Conservation (phyloP, 768 basidiomycete species). For the Boletus vermiculosoides region DNA sequence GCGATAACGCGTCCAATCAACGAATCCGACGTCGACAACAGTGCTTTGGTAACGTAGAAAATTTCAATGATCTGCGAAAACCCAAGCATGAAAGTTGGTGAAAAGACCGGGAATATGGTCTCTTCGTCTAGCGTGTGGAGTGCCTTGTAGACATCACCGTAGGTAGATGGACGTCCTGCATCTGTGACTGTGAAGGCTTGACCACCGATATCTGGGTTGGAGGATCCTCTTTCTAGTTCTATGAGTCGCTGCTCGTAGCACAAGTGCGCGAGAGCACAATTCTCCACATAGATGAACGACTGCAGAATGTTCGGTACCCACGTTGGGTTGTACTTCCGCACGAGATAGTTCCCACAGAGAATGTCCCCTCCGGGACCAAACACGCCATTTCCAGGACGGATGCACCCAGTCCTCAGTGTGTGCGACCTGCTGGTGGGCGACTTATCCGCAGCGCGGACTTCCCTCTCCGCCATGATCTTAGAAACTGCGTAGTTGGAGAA, state of each 20-base stretch:
- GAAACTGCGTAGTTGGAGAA: slow-evolving; percentile 79
- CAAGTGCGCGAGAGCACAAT: slow-evolving; percentile 68
- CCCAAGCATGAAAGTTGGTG: slow-evolving; percentile 63
- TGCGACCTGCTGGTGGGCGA: slow-evolving; percentile 28
- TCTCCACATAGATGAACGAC: slow-evolving; percentile 74
- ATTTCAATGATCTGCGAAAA: slow-evolving; percentile 58
- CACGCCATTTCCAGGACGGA: slow-evolving; percentile 77
- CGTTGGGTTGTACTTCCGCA: slow-evolving; percentile 55
- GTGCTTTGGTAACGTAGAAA: slow-evolving; percentile 48
- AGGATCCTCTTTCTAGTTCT: slow-evolving; percentile 42
- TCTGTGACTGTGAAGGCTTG: slow-evolving; percentile 68
- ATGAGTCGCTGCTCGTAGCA: slow-evolving; percentile 71
- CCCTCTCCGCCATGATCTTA: slow-evolving; percentile 56
- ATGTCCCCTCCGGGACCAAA: slow-evolving; percentile 78
- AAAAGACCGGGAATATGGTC: slow-evolving; percentile 52
- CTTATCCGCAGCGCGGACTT: slow-evolving; percentile 43
- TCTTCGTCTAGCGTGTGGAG: slow-evolving; percentile 58
- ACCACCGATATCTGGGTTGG: slow-evolving; percentile 67
- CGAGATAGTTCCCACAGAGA: slow-evolving; percentile 61
- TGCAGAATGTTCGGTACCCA: slow-evolving; percentile 61
- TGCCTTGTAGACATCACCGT: slow-evolving; percentile 58
- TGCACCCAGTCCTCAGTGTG: slow-evolving; percentile 62
- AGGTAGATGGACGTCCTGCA: slow-evolving; percentile 60
- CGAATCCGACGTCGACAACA: slow-evolving; percentile 35
- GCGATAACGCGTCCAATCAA: slow-evolving; percentile 35